A percentile compares a stretch with the other conserved stretches of the same genome.
Evolutionary conservation across 352 stramenopile genomes (phyloP).

Genomic region (Phytopythium mirpurense): DNA sequence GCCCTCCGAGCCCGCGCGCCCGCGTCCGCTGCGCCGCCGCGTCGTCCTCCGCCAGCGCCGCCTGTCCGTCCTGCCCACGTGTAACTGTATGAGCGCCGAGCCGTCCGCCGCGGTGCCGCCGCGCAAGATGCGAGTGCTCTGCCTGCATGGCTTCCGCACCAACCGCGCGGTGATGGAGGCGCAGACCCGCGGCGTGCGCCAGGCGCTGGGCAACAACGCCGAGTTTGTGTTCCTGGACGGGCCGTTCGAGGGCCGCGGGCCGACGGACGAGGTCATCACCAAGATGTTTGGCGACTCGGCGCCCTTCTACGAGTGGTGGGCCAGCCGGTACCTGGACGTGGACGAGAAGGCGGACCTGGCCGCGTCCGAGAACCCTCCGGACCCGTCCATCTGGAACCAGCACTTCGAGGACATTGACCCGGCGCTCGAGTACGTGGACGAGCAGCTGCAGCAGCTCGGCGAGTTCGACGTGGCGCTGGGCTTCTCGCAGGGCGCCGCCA

Average conservation of each 20-base stretch:
- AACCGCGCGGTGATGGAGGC: constrained; percentile 70
- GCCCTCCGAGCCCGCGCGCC: too few relatives aligned
- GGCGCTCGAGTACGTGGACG: constrained; percentile 47
- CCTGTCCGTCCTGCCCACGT: too few relatives aligned
- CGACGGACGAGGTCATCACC: constrained; percentile 49
- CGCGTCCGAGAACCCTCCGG: constrained; percentile 18
- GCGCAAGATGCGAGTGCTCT: constrained; percentile 60
- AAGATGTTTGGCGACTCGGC: constrained; percentile 45
- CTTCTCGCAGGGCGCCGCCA: constrained; percentile 74
- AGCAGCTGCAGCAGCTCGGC: constrained; percentile 48
- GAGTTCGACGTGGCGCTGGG: constrained; percentile 72
- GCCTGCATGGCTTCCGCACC: constrained; percentile 67
- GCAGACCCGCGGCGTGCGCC: constrained; percentile 51
- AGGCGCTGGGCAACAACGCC: constrained; percentile 45
- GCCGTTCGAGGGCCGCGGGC: constrained; percentile 44
- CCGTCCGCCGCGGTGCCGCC: constrained; percentile 1
- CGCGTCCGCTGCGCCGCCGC: too few relatives aligned
- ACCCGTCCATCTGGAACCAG: constrained; percentile 20
- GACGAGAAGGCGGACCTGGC: constrained; percentile 34
- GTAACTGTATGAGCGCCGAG: constrained; percentile 4
- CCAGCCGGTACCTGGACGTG: constrained; percentile 30
- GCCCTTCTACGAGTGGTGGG: constrained; percentile 80
- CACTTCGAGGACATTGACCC: constrained; percentile 35
- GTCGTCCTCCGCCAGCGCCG: too few relatives aligned
- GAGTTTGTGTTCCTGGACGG: constrained; percentile 75